phyloP scores from a whole-genome alignment of 768 basidiomycete species.

The Lactarius sanguifluus region DNA sequence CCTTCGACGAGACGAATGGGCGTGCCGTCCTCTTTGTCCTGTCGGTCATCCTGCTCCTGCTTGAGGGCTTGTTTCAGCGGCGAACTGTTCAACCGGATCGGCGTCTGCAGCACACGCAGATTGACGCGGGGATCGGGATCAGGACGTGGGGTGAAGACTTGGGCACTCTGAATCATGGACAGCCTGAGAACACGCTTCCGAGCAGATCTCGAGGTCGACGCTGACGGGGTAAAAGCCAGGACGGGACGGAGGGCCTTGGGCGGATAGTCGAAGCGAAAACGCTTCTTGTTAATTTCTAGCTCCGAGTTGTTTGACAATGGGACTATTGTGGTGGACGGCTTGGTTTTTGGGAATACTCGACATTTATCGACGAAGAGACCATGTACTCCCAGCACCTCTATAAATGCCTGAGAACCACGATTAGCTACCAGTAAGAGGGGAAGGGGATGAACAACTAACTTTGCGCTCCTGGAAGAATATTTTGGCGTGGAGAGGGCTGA shows the following conservation, averaged over 20 bases:
- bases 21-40: constrained; percentile 46
- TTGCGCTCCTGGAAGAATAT: constrained; percentile 65
- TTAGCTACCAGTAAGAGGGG: background rate
- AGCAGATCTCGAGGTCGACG: constrained; percentile 28
- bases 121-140: constrained; percentile 61
- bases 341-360: constrained; percentile 50
- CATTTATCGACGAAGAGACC: constrained; percentile 66
- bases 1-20: constrained; percentile 63
- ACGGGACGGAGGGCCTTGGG: constrained; percentile 65
- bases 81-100: constrained; percentile 37
- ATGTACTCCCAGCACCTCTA: constrained; percentile 56
- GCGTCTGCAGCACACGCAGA: constrained; percentile 60
- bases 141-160: constrained; percentile 69
- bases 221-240: constrained; percentile 41
- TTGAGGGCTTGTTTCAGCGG: constrained; percentile 28
- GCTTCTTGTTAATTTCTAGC: constrained; percentile 66
- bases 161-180: constrained; percentile 73
- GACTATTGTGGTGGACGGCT: constrained; percentile 46
- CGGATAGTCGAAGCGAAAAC: constrained; percentile 72
- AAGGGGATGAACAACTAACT: constrained; percentile 36
- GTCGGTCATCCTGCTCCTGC: constrained; percentile 37
- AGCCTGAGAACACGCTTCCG: constrained; percentile 53
- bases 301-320: constrained; percentile 64
- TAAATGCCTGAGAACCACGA: constrained; percentile 52
- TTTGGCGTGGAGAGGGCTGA: constrained; percentile 64